These are phyloP conservation scores for Entoloma clypeatum DNA, from an alignment of 1,284 basidiomycete species.

Conservation along the genomic window DNA sequence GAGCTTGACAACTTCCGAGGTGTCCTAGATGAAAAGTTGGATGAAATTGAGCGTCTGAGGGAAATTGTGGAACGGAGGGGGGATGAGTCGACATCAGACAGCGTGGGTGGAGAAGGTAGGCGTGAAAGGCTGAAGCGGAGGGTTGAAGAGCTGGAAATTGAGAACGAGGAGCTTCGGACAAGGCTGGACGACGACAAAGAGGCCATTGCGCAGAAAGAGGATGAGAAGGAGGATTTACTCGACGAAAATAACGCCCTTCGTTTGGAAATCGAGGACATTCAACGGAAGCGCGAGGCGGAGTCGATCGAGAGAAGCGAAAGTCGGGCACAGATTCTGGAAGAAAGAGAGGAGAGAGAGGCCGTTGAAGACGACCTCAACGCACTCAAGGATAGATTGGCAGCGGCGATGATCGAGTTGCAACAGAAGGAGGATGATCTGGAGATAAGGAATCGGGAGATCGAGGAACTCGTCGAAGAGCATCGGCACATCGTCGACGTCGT, in stretches of 20 bases:
- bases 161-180: constrained; percentile 59
- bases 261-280: constrained; percentile 66
- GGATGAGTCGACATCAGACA: constrained; percentile 35
- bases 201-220: constrained; percentile 52
- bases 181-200: constrained; percentile 60
- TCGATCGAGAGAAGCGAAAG: constrained; percentile 65
- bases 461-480: constrained; percentile 65
- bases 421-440: constrained; percentile 82
- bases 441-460: constrained; percentile 66
- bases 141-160: constrained; percentile 58
- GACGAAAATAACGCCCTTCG: constrained; percentile 61
- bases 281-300: constrained; percentile 58
- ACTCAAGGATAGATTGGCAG: constrained; percentile 71
- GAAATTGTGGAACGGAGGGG: constrained; percentile 57
- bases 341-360: constrained; percentile 65
- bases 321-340: constrained; percentile 64
- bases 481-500: constrained; percentile 62
- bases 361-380: constrained; percentile 72
- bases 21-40: constrained; percentile 72
- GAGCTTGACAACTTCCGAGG: constrained; percentile 63
- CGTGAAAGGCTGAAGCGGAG: constrained; percentile 40
- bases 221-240: constrained; percentile 67
- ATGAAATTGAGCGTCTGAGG: constrained; percentile 65
- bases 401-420: constrained; percentile 75
- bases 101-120: constrained; percentile 34